Conservation (phyloP, 306 rosid genomes). For the Prunus salicina region DNA sequence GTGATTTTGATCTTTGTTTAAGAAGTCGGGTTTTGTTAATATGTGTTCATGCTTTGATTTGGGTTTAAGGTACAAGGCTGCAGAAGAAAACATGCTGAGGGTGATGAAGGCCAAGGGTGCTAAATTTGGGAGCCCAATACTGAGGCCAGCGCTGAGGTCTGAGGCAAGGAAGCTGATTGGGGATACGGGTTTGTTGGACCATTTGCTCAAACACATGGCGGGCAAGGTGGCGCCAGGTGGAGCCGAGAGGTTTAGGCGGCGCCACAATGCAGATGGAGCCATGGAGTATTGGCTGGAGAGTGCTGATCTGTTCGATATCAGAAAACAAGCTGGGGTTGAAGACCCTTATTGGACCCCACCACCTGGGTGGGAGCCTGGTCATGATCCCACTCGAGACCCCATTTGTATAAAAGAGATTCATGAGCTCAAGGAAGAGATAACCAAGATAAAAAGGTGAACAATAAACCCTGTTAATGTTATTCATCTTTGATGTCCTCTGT, state of each 20-base stretch:
- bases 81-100: conserved; percentile 74
- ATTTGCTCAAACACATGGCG: conserved; percentile 91
- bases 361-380: conserved; percentile 82
- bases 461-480: background rate
- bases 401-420: conserved; percentile 42
- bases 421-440: conserved; percentile 59
- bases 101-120: conserved; percentile 71
- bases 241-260: conserved; percentile 60
- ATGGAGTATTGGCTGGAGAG: conserved; percentile 96
- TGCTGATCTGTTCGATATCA: conserved; percentile 62
- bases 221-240: conserved; percentile 90
- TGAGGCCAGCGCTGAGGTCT: conserved; percentile 64
- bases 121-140: conserved; percentile 58
- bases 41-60: background rate
- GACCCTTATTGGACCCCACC: conserved; percentile 93
- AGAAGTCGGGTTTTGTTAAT: background rate
- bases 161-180: conserved; percentile 87
- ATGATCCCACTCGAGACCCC: conserved; percentile 59
- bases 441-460: conserved; percentile 48
- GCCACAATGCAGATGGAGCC: conserved; percentile 86
- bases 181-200: conserved; percentile 89
- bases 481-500: background rate
- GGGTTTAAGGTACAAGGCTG: conserved; percentile 59
- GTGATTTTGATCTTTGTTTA: background rate
- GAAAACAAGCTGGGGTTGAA: conserved; percentile 72